A percentile compares a stretch with the other conserved stretches of the same genome.
Conservation (phyloP, 1,284 basidiomycete genomes). For the Ustilago crameri region DNA sequence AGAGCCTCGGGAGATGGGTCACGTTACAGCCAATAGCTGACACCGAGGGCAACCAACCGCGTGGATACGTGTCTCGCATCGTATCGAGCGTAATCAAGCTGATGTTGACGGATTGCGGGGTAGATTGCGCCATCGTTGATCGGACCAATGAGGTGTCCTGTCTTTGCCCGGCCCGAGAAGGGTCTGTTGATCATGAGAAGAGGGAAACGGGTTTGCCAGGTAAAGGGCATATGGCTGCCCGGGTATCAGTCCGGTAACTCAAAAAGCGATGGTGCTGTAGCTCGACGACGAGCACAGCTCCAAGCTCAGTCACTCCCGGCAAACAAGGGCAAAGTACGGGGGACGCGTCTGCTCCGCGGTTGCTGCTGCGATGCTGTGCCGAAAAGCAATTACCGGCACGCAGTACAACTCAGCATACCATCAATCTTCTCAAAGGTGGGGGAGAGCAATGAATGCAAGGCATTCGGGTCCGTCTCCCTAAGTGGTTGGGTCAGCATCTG, state of each 20-base stretch:
- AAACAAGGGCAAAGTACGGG: too few relatives aligned
- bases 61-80: background rate
- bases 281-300: background rate
- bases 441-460: background rate
- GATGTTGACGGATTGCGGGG: background rate
- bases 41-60: too few relatives aligned
- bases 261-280: background rate
- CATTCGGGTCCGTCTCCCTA: too few relatives aligned
- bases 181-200: background rate
- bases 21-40: too few relatives aligned
- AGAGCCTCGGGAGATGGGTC: too few relatives aligned
- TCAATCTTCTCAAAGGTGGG: constrained; percentile 1
- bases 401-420: background rate
- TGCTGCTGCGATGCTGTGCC: too few relatives aligned
- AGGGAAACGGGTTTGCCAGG: background rate
- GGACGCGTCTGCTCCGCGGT: background rate
- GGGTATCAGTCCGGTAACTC: constrained; percentile 29
- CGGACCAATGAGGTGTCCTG: background rate
- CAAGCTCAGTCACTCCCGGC: background rate
- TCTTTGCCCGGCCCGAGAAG: background rate
- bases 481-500: background rate
- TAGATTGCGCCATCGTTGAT: background rate
- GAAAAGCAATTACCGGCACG: background rate
- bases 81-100: too few relatives aligned
- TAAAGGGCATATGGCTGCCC: background rate